Percentiles rank a stretch among this genome's conserved stretches.
Evolutionary conservation across 805 yeast genomes (phyloP).

Genomic region (Myxozyma kluyveri): DNA sequence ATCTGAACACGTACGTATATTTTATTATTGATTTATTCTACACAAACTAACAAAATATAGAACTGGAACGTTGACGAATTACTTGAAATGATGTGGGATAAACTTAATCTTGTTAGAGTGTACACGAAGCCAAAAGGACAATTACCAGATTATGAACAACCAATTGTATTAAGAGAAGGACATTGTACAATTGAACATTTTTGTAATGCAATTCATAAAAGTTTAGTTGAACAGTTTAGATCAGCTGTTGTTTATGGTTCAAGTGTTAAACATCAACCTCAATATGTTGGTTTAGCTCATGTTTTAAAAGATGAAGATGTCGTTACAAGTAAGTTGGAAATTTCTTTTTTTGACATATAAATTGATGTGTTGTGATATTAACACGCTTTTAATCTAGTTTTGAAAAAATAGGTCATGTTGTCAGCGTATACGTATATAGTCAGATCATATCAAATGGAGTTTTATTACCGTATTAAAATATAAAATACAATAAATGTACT

Average conservation of each 20-base stretch:
- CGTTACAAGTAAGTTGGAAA: constrained; percentile 52
- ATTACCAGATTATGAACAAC: constrained; percentile 91
- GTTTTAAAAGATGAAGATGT: constrained; percentile 92
- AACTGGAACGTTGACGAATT: constrained; percentile 98
- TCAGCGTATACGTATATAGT: too few species aligned
- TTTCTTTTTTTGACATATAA: neutral
- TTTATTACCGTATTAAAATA: too few species aligned
- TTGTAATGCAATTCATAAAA: constrained; percentile 93
- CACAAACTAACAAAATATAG: neutral
- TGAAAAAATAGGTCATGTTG: constrained; percentile 16
- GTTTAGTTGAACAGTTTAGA: constrained; percentile 88
- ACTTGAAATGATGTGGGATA: constrained; percentile 92
- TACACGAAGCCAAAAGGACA: constrained; percentile 96
- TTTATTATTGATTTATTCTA: neutral
- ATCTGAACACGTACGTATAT: constrained; percentile 57
- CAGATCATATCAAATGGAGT: too few species aligned
- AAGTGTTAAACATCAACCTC: constrained; percentile 97
- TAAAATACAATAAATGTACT: too few species aligned
- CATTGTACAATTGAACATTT: constrained; percentile 89
- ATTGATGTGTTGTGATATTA: too few species aligned
- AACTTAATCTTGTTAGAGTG: constrained; percentile 85
- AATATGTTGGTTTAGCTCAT: constrained; percentile 86
- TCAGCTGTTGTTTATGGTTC: constrained; percentile 89
- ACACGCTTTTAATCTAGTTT: constrained; percentile 4
- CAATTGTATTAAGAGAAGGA: constrained; percentile 83